Evolutionary conservation across 768 basidiomycete species (phyloP), one percentile per base, ranked within the genome.

Genomic region (Russula earlei): DNA sequence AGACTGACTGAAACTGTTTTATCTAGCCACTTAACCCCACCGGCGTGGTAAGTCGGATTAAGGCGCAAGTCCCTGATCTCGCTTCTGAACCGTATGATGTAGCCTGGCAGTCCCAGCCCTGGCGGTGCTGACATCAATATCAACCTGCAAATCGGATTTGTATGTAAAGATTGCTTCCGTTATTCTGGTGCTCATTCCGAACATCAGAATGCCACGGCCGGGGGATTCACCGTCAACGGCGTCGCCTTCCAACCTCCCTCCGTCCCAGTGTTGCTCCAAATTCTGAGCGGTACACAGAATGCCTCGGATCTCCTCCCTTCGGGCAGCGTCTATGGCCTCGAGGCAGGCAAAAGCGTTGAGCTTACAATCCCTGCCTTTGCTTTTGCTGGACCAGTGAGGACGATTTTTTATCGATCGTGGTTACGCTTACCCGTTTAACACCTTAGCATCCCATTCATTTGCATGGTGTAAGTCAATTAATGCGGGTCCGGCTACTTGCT

Each of bases 221-320:
- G 29, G 6, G 40, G 44, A 0, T 57, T 57, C 19, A 47, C 38
- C 2, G 63, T 76, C 42, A 77, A 77, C 52, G 66, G 66, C 15
- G 61, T 59, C 46, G 63, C 69, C 25, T 80, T 69, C 64, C 54
- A 61, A 6, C 64, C 72, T 4, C 80, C 81, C 0, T 68, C 71
- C 0, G 68, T 75, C 2, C 81, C 82, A 0, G 75, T 81, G 15
- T 72, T 84, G 17, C 72, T 83, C 14, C 82, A 84, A 61, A 77
- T 83, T 27, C 65, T 84, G 40, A 81, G 76, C 44, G 82, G 82
- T 0, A 74, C 76, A 5, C 67, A 67, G 34, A 68, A 72, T 24
- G 72, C 81, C 0, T 63, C 70, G 37, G 71, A 77, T 3, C 69
- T 84, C 24, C 67, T 83, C 27, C 83, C 81, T 0, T 24, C 55